These are phyloP conservation scores for Fusarium domesticum DNA, from an alignment of 2,329 filamentous ascomycete genomes.

Conservation along the genomic window DNA sequence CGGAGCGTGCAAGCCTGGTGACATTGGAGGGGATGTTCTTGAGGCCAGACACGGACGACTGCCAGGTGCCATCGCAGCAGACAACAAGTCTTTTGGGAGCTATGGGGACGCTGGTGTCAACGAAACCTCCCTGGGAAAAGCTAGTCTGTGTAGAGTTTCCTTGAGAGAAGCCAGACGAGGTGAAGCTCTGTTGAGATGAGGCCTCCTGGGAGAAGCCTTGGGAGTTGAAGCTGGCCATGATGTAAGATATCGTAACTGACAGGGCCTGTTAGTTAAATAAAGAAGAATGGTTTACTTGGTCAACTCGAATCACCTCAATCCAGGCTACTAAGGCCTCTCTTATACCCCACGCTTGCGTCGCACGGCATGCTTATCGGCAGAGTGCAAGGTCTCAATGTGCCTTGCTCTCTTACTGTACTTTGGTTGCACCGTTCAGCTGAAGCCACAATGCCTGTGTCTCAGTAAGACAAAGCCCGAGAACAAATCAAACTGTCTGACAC, in stretches of 20 bases:
- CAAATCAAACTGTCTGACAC: slow-evolving; percentile 1
- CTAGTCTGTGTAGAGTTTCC: too few relatives aligned
- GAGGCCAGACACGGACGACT: slow-evolving; percentile 25
- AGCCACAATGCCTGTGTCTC: slow-evolving; percentile 20
- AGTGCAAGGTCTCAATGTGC: neutral
- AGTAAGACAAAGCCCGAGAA: slow-evolving; percentile 12
- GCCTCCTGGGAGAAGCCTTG: slow-evolving; percentile 14
- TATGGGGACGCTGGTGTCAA: slow-evolving; percentile 5
- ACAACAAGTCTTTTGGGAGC: slow-evolving; percentile 30
- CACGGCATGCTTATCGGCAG: neutral
- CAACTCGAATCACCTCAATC: neutral
- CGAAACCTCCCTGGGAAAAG: neutral
- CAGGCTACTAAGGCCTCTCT: neutral
- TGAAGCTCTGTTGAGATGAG: slow-evolving; percentile 1
- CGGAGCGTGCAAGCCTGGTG: slow-evolving; percentile 32
- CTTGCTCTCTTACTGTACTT: neutral
- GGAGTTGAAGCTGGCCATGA: slow-evolving; percentile 1
- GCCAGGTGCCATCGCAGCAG: slow-evolving; percentile 40
- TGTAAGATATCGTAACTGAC: neutral
- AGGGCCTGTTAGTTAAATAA: slow-evolving; percentile 12
- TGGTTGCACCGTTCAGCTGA: slow-evolving; percentile 7
- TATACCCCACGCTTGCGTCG: neutral
- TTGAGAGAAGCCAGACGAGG: slow-evolving; percentile 5
- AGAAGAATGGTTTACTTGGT: neutral
- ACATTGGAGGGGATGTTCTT: slow-evolving; percentile 34